Percentiles rank a stretch among this genome's conserved stretches.
Evolutionary conservation across 345 rosid genomes (phyloP).

Genomic region (Ricinus communis): DNA sequence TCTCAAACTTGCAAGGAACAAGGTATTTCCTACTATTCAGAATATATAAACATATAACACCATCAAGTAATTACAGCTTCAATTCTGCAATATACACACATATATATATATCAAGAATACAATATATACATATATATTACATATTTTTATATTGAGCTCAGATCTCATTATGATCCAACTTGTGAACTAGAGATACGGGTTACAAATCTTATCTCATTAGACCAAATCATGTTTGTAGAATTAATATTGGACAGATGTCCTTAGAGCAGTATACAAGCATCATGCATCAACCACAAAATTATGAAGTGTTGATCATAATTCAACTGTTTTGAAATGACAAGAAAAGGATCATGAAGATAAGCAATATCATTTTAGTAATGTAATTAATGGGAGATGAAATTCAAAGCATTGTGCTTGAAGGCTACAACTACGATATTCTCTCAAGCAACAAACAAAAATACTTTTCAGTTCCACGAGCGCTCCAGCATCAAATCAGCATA

Average conservation of each 20-base stretch:
- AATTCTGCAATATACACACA: no score
- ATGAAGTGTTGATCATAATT: not conserved
- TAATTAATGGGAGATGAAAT: not conserved
- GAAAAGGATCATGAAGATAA: not conserved
- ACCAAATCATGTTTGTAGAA: not conserved
- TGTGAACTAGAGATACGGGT: not conserved
- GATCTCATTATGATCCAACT: not conserved
- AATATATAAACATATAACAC: not conserved
- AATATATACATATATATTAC: no score
- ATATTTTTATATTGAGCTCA: no score
- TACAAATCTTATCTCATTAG: not conserved
- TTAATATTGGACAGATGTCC: not conserved
- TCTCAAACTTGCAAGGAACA: not conserved
- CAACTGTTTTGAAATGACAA: not conserved
- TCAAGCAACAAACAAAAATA: not conserved
- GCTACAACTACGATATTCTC: not conserved
- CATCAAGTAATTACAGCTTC: not conserved
- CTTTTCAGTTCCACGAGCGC: not conserved
- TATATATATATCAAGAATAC: no score
- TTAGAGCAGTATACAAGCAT: not conserved
- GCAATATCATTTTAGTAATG: not conserved
- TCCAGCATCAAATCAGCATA: not conserved
- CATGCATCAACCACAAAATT: not conserved
- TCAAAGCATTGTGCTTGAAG: not conserved
- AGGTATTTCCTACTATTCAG: not conserved